A percentile compares a stretch with the other conserved stretches of the same genome.
Conservation (phyloP, 2,329 filamentous ascomycete species). For the Chalaropsis ovoidea region DNA sequence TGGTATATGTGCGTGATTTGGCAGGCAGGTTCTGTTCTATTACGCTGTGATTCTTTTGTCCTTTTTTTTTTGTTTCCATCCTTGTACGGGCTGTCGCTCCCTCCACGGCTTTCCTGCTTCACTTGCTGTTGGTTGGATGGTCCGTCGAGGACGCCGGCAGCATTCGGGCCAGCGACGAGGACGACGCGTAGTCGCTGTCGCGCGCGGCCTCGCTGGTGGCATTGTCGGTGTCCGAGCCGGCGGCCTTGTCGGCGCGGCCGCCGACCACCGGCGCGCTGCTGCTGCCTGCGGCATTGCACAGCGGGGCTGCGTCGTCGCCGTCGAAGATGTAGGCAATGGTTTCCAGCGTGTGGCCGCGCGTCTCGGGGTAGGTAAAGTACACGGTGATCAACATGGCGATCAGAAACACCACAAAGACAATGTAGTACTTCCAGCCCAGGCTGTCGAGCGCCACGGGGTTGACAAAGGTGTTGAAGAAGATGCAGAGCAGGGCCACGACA, state of each 20-base stretch:
- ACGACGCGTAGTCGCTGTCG: constrained; percentile 1
- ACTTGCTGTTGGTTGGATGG: neutral
- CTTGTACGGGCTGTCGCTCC: neutral
- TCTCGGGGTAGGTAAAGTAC: constrained; percentile 78
- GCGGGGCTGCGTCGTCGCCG: constrained; percentile 11
- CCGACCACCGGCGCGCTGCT: neutral
- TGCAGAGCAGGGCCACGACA: constrained; percentile 39
- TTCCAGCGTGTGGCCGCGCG: constrained; percentile 42
- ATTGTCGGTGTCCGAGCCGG: constrained; percentile 2
- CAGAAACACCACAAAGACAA: constrained; percentile 38
- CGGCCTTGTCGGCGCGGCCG: neutral
- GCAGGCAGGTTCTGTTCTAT: neutral
- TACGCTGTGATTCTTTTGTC: neutral
- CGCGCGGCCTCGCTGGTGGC: neutral
- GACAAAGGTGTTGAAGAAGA: constrained; percentile 38
- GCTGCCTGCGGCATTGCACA: neutral
- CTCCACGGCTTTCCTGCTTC: neutral
- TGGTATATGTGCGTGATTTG: too few species aligned
- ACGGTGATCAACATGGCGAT: constrained; percentile 43
- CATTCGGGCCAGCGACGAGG: neutral
- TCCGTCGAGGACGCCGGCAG: neutral
- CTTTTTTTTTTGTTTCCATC: neutral
- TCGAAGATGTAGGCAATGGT: constrained; percentile 26
- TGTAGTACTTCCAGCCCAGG: constrained; percentile 37
- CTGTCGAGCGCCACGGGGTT: constrained; percentile 37